Base-by-base conservation (phyloP, 75 land plant genomes). In the Cryptomeria japonica region DNA sequence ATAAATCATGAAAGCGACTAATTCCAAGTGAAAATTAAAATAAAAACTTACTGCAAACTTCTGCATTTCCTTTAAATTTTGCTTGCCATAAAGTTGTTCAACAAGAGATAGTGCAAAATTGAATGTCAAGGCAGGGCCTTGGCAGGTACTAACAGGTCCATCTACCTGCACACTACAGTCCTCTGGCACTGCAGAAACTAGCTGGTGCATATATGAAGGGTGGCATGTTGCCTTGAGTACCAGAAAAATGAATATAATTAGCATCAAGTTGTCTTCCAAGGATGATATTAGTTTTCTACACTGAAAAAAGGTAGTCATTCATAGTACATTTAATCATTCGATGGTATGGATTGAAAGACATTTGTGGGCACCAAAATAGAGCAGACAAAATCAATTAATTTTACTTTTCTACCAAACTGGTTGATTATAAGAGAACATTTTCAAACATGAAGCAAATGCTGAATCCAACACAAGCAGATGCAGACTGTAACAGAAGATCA, bases 101-200 rank as follows among this genome's bases (percentile, higher is more conserved):
- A 93, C 95, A 58, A 95, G 91, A 44, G 92, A 88, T 38, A 97
- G 36, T 61, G 95, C 96, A 93, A 97, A 97, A 86, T 92, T 89
- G 83, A 94, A 91, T 38, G 95, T 86, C 56, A 96, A 94, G 78
- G 94, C 97, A 88, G 98, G 96, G 10, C 93, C 97, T 47, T 95
- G 94, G 89, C 98, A 96, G 36, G 98, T 97, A 51, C 94, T 96
- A 25, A 93, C 90, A 77, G 90, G 90, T 78, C 92, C 96, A 76
- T 97, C 95, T 80, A 94, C 90, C 87, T 96, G 96, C 51, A 96
- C 86, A 34, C 88, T 92, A 86, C 93, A 93, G 82, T 94, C 91
- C 0, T 93, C 96, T 41, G 92, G 91, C 90, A 93, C 87, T 25
- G 92, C 91, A 2, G 93, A 89, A n/a, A 94, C 89, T 80, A 96